A percentile compares a stretch with the other conserved stretches of the same genome.
These are phyloP conservation scores for Middelhovenomyces tepae DNA, from an alignment of 805 yeast genomes.

Conservation along the genomic window DNA sequence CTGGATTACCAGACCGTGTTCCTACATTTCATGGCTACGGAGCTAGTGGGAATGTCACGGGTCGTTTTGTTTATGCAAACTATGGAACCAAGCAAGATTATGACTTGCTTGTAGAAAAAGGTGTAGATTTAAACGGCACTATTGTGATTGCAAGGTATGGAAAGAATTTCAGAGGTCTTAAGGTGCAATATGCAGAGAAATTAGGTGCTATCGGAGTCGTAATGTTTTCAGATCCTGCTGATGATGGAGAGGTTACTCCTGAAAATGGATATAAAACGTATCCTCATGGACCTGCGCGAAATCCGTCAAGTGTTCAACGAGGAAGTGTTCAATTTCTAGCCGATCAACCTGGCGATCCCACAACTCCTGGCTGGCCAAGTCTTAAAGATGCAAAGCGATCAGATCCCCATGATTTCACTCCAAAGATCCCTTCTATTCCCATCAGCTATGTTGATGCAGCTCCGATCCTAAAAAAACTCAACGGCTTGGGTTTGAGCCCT, in stretches of 20 bases:
- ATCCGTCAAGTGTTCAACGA: constrained; percentile 68
- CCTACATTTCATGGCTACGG: constrained; percentile 75
- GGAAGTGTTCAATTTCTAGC: constrained; percentile 64
- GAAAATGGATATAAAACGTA: constrained; percentile 56
- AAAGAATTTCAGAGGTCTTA: constrained; percentile 57
- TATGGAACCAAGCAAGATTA: constrained; percentile 60
- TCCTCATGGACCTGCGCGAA: constrained; percentile 71
- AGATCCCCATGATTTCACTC: constrained; percentile 44
- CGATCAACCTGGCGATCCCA: constrained; percentile 65
- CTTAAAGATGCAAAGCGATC: constrained; percentile 40
- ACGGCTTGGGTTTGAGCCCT: constrained; percentile 44
- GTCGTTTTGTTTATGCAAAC: constrained; percentile 55
- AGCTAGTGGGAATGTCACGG: constrained; percentile 68
- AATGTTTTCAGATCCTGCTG: constrained; percentile 63
- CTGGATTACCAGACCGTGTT: constrained; percentile 36
- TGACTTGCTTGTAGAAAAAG: constrained; percentile 35
- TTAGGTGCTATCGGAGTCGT: constrained; percentile 59
- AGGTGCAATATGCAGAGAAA: constrained; percentile 69
- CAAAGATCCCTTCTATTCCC: constrained; percentile 66
- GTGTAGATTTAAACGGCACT: constrained; percentile 46
- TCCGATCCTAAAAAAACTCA: constrained; percentile 51
- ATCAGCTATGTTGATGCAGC: constrained; percentile 53
- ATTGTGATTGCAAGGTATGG: constrained; percentile 66
- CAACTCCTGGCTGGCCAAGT: constrained; percentile 61
- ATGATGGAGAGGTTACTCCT: constrained; percentile 39